Percentiles rank a stretch among this genome's conserved stretches.
phyloP scores from a whole-genome alignment of 2,329 filamentous ascomycete genomes.

The Mycosphaerella sp. region DNA sequence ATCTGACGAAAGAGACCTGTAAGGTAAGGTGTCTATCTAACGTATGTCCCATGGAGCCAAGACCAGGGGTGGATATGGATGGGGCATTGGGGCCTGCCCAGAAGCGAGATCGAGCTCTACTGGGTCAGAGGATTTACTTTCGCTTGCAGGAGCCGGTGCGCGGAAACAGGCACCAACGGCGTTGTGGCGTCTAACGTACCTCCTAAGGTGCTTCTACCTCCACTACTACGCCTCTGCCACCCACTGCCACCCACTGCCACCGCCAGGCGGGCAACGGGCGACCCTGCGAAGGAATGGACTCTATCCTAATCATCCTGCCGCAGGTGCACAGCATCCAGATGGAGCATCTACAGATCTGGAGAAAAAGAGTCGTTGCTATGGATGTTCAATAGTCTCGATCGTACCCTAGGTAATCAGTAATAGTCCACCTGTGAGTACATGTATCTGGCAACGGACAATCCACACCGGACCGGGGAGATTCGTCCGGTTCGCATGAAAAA shows the following conservation, averaged over 20 bases:
- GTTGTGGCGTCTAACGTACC: too few relatives aligned
- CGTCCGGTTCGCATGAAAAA: too few relatives aligned
- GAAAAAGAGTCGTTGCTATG: background rate
- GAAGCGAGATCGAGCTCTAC: constrained; percentile 3
- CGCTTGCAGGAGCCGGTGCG: constrained; percentile 2
- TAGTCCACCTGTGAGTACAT: too few relatives aligned
- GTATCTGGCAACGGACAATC: too few relatives aligned
- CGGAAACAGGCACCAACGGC: constrained; percentile 5
- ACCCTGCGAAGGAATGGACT: constrained; percentile 8
- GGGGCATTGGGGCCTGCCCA: background rate
- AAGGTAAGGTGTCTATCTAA: background rate
- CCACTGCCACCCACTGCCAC: constrained; percentile 3
- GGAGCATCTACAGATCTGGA: constrained; percentile 10
- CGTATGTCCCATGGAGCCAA: background rate
- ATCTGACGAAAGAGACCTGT: too few relatives aligned
- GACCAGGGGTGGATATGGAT: background rate
- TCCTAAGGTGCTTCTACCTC: too few relatives aligned
- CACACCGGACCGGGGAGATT: too few relatives aligned
- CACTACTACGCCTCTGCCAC: background rate
- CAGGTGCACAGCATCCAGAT: constrained; percentile 10
- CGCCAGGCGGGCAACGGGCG: constrained; percentile 7
- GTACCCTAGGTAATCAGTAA: background rate
- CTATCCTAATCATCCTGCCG: constrained; percentile 6
- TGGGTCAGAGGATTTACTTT: background rate
- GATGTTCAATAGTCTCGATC: too few relatives aligned